phyloP scores from a whole-genome alignment of 371 early-diverging fungal species.

The Mortierella sp. region DNA sequence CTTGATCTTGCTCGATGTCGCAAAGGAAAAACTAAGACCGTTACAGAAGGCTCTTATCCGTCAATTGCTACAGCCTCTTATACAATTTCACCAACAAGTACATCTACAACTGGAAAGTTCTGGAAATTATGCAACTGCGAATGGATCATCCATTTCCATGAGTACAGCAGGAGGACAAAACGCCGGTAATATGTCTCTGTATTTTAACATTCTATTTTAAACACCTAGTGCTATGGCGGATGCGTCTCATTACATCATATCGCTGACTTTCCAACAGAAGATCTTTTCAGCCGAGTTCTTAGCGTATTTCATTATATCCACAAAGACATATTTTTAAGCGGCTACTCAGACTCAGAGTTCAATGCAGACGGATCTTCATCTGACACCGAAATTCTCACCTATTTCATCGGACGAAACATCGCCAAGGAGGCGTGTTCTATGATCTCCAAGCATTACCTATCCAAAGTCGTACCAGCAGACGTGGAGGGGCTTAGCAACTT shows the following conservation, averaged over 20 bases:
- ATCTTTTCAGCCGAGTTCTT: slow-evolving; percentile 23
- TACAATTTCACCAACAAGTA: slow-evolving; percentile 18
- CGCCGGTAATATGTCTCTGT: slow-evolving; percentile 4
- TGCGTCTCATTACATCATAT: neutral
- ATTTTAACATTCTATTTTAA: neutral
- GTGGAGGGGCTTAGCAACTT: slow-evolving; percentile 33
- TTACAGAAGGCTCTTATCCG: slow-evolving; percentile 34
- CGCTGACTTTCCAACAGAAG: neutral
- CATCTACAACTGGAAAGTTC: slow-evolving; percentile 1
- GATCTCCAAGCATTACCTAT: slow-evolving; percentile 28
- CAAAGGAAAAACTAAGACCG: slow-evolving; percentile 34
- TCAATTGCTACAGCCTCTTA: slow-evolving; percentile 38
- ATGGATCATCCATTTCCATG: slow-evolving; percentile 21
- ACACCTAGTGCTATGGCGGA: too few species aligned
- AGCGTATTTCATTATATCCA: slow-evolving; percentile 35
- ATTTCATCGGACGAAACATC: slow-evolving; percentile 39
- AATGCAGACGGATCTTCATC: slow-evolving; percentile 26
- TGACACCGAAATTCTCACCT: slow-evolving; percentile 35
- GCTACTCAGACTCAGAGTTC: slow-evolving; percentile 25
- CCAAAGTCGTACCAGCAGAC: slow-evolving; percentile 23
- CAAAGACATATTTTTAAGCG: slow-evolving; percentile 28
- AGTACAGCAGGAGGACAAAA: slow-evolving; percentile 3
- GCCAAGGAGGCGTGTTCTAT: slow-evolving; percentile 44
- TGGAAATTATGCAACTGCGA: slow-evolving; percentile 18
- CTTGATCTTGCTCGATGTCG: slow-evolving; percentile 30